Conservation (phyloP, 345 rosid genomes). For the Durio zibethinus region DNA sequence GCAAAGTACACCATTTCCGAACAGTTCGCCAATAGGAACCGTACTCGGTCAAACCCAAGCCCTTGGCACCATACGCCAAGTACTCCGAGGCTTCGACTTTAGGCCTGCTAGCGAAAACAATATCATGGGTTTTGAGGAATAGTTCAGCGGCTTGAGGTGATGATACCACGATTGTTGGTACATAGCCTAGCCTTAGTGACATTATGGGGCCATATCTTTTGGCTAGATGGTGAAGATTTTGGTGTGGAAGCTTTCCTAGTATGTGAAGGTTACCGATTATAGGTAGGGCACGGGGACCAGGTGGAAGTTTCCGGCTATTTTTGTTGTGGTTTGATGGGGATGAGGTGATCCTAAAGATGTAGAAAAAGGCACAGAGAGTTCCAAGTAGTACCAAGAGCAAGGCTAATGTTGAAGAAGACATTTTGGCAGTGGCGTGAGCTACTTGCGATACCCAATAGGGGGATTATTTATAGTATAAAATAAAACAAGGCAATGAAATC, state of each 20-base stretch:
- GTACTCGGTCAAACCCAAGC: slow-evolving; percentile 22
- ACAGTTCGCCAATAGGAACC: slow-evolving; percentile 41
- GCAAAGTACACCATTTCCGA: background rate
- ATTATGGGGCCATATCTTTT: slow-evolving; percentile 41
- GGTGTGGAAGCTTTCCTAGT: slow-evolving; percentile 35
- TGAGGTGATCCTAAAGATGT: too few relatives aligned
- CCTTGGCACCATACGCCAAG: slow-evolving; percentile 23
- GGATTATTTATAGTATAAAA: too few relatives aligned
- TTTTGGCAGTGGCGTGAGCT: too few relatives aligned
- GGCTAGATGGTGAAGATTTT: slow-evolving; percentile 29
- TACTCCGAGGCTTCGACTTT: slow-evolving; percentile 11
- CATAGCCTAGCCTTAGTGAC: slow-evolving; percentile 31
- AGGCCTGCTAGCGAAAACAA: slow-evolving; percentile 39
- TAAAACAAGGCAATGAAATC: too few relatives aligned
- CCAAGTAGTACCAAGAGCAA: too few relatives aligned
- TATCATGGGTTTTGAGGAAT: slow-evolving; percentile 42
- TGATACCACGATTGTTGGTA: slow-evolving; percentile 36
- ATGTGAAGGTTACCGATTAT: slow-evolving; percentile 18
- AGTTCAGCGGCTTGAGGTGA: slow-evolving; percentile 37
- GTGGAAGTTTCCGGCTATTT: too few relatives aligned
- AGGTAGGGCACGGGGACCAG: too few relatives aligned
- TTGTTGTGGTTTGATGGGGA: too few relatives aligned
- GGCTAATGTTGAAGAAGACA: too few relatives aligned
- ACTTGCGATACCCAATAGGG: too few relatives aligned
- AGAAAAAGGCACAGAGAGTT: too few relatives aligned